Conservation (phyloP, 306 rosid species). For the Cotoneaster glaucophyllus region DNA sequence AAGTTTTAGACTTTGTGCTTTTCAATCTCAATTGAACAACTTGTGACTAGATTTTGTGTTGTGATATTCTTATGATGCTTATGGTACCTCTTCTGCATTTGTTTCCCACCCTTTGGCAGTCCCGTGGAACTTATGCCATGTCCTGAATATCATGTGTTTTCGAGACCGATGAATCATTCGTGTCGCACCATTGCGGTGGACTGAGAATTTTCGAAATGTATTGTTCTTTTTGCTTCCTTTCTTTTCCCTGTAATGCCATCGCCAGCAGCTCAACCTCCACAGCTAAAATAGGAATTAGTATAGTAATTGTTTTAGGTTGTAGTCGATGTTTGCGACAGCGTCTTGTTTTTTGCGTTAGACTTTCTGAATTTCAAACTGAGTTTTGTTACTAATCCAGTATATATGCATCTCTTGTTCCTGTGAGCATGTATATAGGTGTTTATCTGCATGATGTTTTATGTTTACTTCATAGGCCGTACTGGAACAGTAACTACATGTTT, state of each 20-base stretch:
- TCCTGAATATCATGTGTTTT: background rate
- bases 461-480: background rate
- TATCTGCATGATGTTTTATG: background rate
- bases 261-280: background rate
- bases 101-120: no score
- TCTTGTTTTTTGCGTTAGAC: background rate
- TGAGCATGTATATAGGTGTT: background rate
- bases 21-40: no score
- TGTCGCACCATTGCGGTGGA: background rate
- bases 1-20: no score
- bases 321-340: background rate
- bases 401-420: background rate
- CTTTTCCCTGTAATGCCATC: background rate
- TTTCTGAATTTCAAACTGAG: background rate
- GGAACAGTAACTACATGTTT: background rate
- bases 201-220: background rate
- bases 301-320: background rate
- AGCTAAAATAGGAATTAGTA: background rate
- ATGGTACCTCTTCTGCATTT: no score
- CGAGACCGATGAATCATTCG: background rate
- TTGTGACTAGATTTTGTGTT: no score
- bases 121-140: background rate
- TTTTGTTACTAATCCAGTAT: background rate
- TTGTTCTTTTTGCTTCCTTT: background rate
- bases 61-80: no score